Conservation (phyloP, 495 filamentous ascomycete species). For the Lophiotrema nucula region DNA sequence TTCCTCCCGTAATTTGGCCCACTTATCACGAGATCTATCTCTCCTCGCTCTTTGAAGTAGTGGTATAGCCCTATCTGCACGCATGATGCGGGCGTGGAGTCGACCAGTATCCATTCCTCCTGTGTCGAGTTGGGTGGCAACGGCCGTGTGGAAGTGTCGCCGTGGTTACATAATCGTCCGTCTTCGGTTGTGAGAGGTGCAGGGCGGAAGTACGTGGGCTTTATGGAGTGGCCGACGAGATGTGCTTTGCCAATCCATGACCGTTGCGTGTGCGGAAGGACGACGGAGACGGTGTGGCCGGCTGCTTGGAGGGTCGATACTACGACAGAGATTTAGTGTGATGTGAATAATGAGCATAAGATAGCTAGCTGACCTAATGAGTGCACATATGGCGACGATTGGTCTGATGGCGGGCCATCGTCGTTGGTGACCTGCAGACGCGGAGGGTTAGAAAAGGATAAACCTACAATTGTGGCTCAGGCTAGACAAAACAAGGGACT, state of each 20-base stretch:
- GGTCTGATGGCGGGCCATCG: constrained; percentile 88
- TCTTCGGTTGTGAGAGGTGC: constrained; percentile 45
- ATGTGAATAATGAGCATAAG: constrained; percentile 64
- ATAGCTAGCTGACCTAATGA: constrained; percentile 70
- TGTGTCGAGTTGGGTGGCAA: constrained; percentile 51
- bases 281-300: constrained; percentile 82
- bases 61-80: constrained; percentile 87
- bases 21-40: constrained; percentile 80
- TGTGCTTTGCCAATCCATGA: constrained; percentile 99
- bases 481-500: not conserved
- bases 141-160: constrained; percentile 59
- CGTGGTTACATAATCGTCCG: constrained; percentile 60
- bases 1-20: constrained; percentile 97
- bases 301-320: constrained; percentile 71
- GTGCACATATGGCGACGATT: constrained; percentile 91
- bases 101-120: constrained; percentile 92
- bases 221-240: constrained; percentile 79
- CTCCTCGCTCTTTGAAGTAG: constrained; percentile 75
- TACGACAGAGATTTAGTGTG: constrained; percentile 86
- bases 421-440: constrained; percentile 73
- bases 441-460: not conserved
- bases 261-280: constrained; percentile 85
- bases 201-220: constrained; percentile 84
- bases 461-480: not conserved
- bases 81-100: constrained; percentile 83